Percentiles rank a stretch among this genome's conserved stretches.
Evolutionary conservation across 2,329 filamentous ascomycete species (phyloP).

Genomic region (Pseudogymnoascus sp.): DNA sequence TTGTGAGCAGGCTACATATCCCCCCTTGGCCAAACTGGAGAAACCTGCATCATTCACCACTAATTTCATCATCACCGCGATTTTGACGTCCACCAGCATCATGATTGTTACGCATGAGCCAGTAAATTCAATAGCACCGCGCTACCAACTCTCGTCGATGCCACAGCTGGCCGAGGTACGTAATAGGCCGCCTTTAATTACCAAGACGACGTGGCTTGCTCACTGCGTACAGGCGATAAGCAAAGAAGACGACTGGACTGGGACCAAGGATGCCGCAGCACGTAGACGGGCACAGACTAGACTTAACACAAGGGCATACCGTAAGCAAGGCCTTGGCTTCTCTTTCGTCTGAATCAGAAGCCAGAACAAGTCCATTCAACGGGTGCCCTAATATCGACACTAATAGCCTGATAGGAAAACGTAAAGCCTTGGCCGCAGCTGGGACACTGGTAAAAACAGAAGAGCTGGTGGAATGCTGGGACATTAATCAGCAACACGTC

Average conservation of each 20-base stretch:
- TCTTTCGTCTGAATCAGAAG: slow-evolving; percentile 11
- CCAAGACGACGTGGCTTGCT: slow-evolving; percentile 25
- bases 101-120: slow-evolving; percentile 20
- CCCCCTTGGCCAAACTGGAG: not conserved
- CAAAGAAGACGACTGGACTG: slow-evolving; percentile 39
- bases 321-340: slow-evolving; percentile 25
- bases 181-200: slow-evolving; percentile 13
- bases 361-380: slow-evolving; percentile 4
- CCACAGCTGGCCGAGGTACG: slow-evolving; percentile 33
- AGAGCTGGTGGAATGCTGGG: slow-evolving; percentile 29
- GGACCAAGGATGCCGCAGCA: slow-evolving; percentile 33
- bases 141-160: slow-evolving; percentile 28
- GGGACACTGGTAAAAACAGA: slow-evolving; percentile 23
- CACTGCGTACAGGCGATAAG: slow-evolving; percentile 29
- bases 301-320: slow-evolving; percentile 38
- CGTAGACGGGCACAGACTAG: slow-evolving; percentile 37
- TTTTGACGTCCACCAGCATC: slow-evolving; percentile 9
- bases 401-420: slow-evolving; percentile 27
- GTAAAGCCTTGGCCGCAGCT: slow-evolving; percentile 23
- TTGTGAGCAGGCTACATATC: slow-evolving; percentile 5
- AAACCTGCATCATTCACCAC: not conserved
- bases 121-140: slow-evolving; percentile 14
- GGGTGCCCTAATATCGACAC: slow-evolving; percentile 14
- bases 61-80: not conserved
- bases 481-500: slow-evolving; percentile 27